Conservation (phyloP, 352 stramenopile species). For the Globisporangium camurandrum region DNA sequence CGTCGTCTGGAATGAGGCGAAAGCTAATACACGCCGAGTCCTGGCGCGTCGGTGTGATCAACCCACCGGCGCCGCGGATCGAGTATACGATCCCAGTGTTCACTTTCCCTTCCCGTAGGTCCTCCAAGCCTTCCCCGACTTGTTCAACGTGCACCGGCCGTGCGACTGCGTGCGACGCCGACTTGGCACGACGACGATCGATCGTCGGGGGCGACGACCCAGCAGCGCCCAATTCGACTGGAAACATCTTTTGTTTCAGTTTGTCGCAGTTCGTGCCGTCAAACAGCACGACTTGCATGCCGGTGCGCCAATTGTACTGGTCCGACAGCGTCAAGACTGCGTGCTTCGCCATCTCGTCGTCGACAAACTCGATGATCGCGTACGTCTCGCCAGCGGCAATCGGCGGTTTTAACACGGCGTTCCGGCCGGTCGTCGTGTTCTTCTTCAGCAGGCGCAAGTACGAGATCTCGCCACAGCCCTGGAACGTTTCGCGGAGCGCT, state of each 20-base stretch:
- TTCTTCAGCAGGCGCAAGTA: conserved; percentile 87
- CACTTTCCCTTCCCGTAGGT: conserved; percentile 83
- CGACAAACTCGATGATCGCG: conserved; percentile 85
- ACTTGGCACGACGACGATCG: conserved; percentile 76
- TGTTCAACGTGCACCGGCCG: conserved; percentile 76
- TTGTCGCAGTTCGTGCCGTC: conserved; percentile 85
- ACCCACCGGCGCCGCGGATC: conserved; percentile 72
- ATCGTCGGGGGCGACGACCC: background rate
- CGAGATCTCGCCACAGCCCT: conserved; percentile 75
- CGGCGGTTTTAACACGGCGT: conserved; percentile 82
- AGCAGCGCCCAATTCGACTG: conserved; percentile 37
- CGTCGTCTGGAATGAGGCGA: conserved; percentile 81
- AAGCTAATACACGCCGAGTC: conserved; percentile 84
- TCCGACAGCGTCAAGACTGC: conserved; percentile 81
- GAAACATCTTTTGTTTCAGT: conserved; percentile 88
- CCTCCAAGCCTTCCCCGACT: conserved; percentile 74
- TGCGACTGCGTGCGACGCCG: conserved; percentile 50
- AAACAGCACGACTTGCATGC: conserved; percentile 86
- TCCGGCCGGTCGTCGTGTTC: conserved; percentile 80
- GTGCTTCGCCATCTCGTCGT: conserved; percentile 87
- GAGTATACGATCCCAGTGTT: conserved; percentile 84
- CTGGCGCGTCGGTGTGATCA: conserved; percentile 80
- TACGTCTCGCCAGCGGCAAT: conserved; percentile 84
- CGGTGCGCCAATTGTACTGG: conserved; percentile 83
- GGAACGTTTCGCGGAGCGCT: conserved; percentile 78